Percentiles rank a stretch among this genome's conserved stretches.
phyloP scores from a whole-genome alignment of 2,329 filamentous ascomycete species.

The Pseudogymnoascus sp. region DNA sequence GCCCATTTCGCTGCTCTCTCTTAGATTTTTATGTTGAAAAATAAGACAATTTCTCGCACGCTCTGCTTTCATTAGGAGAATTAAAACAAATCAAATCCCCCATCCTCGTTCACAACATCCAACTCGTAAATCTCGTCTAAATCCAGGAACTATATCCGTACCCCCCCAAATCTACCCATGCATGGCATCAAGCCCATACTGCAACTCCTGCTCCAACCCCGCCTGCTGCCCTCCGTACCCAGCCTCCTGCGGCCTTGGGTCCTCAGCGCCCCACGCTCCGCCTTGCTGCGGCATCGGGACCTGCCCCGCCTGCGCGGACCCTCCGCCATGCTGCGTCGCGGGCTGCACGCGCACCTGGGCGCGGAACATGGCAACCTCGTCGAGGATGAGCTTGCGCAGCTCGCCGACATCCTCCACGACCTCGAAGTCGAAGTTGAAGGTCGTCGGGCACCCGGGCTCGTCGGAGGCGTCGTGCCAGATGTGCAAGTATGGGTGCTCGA shows the following conservation, averaged over 20 bases:
- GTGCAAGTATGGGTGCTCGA: constrained; percentile 91
- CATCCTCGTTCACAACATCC: no score
- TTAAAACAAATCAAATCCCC: neutral
- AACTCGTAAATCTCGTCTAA: neutral
- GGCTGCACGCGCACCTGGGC: constrained; percentile 33
- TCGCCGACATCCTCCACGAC: constrained; percentile 90
- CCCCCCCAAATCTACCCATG: constrained; percentile 17
- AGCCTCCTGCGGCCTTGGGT: constrained; percentile 29
- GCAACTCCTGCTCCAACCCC: constrained; percentile 30
- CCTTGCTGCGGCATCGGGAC: constrained; percentile 27
- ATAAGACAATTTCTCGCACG: neutral
- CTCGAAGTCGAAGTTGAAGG: constrained; percentile 98
- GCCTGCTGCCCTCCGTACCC: constrained; percentile 12
- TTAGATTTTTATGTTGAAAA: neutral
- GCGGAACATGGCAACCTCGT: constrained; percentile 87
- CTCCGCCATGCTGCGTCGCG: constrained; percentile 22
- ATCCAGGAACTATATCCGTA: neutral
- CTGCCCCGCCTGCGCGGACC: constrained; percentile 18
- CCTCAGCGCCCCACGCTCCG: constrained; percentile 27
- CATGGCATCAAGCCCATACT: constrained; percentile 29
- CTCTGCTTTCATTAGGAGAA: constrained; percentile 4
- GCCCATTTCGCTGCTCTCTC: neutral
- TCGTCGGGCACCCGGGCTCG: constrained; percentile 85
- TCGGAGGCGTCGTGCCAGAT: constrained; percentile 99
- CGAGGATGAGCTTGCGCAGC: constrained; percentile 95